Evolutionary conservation across 2,329 filamentous ascomycete genomes (phyloP), one percentile per base, ranked within the genome.

Genomic region (Hortaea sp.): DNA sequence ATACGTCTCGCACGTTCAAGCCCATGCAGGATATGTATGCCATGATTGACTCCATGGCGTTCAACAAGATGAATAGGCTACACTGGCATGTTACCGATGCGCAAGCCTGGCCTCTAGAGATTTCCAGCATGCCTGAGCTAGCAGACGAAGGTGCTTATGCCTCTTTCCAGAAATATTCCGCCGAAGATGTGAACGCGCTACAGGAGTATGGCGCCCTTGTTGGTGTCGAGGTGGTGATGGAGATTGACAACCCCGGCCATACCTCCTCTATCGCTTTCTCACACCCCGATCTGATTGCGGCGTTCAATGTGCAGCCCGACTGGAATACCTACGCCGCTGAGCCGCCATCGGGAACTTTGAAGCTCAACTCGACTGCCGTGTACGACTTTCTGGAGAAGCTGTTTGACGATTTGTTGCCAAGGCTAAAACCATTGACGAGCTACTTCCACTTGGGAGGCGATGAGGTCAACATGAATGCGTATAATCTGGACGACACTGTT

Each of bases 401-500:
- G 10, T 83, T 88, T 56, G 73, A 74, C n/a, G 88, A 94, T 60
- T 61, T 94, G 27, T 69, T 94, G 44, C 87, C 88, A 10, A 75
- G 86, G 29, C 64, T 88, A 7, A 68, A 71, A 6, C 79, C 82
- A 0, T 87, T 86, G 63, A 74, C 82, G 2, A 69, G 78, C 5
- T 79, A 90, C 67, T 94, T 90, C 71, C 88, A 94, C 67, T 85
- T 85, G 1, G 88, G 88, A 39, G 88, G 88, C 45, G 88, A 94
- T 58, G 88, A 94, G 69, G 79, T 94, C 50, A 90, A 92, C 65
- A 73, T 73, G 50, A 82, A 89, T 57, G 78, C 82, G 44, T 89
- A 87, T 59, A 71, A 71, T 37, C 75, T 90, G 7, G 88, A 94
- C 61, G 77, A 82, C 4, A 84, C 78, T 1, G 79, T 94, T 34